These are phyloP conservation scores for Rhinocladiella similis DNA, from an alignment of 2,329 filamentous ascomycete species.

Conservation along the genomic window DNA sequence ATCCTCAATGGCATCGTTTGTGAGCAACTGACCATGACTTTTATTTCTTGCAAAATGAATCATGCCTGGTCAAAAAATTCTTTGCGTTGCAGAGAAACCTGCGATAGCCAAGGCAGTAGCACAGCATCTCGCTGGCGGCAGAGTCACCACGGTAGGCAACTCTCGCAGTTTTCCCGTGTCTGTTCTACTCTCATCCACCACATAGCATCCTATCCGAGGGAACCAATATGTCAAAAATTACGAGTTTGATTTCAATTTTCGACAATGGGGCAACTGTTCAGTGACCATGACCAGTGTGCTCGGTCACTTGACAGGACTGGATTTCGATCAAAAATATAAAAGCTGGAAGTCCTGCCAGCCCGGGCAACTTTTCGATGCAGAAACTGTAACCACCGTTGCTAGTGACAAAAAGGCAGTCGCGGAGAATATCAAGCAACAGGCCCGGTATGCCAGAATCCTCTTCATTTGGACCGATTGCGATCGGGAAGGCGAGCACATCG, in stretches of 20 bases:
- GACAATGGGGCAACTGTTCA: conserved; percentile 73
- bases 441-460: conserved; percentile 68
- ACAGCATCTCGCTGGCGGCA: conserved; percentile 79
- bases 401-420: conserved; percentile 81
- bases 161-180: not conserved
- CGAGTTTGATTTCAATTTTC: conserved; percentile 84
- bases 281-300: conserved; percentile 94
- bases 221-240: conserved; percentile 91
- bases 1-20: no score
- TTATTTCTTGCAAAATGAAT: conserved; percentile 19
- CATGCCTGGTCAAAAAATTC: conserved; percentile 50
- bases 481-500: conserved; percentile 95
- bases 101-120: conserved; percentile 96
- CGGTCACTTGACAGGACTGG: conserved; percentile 79
- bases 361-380: conserved; percentile 75
- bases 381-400: conserved; percentile 67
- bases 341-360: conserved; percentile 82
- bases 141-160: conserved; percentile 64
- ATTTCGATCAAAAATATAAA: conserved; percentile 73
- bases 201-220: conserved; percentile 64
- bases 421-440: conserved; percentile 79
- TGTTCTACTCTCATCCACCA: conserved; percentile 9
- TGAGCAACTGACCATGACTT: not conserved
- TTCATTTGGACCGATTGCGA: conserved; percentile 99
- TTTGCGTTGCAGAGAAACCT: conserved; percentile 84